These are phyloP conservation scores for Ogataea pini DNA, from an alignment of 805 yeast genomes.

Conservation along the genomic window DNA sequence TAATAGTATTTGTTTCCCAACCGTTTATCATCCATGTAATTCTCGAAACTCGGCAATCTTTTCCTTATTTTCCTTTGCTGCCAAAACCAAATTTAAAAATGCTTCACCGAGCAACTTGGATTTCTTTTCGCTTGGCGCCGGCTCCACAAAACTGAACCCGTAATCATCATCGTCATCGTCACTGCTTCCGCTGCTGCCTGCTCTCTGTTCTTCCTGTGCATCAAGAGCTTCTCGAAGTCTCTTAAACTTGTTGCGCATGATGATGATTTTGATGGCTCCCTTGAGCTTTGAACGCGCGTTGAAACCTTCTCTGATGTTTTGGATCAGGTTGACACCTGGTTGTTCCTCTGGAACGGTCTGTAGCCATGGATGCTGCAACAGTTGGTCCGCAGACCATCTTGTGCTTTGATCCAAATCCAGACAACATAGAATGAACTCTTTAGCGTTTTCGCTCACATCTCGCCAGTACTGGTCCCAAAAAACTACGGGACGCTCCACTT, in stretches of 20 bases:
- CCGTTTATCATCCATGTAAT: not conserved
- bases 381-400: slow-evolving; percentile 63
- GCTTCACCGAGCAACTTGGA: slow-evolving; percentile 15
- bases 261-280: slow-evolving; percentile 78
- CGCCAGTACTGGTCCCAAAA: slow-evolving; percentile 13
- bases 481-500: slow-evolving; percentile 6
- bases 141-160: slow-evolving; percentile 3
- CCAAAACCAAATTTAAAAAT: slow-evolving; percentile 16
- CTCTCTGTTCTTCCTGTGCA: slow-evolving; percentile 17
- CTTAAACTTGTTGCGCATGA: slow-evolving; percentile 69
- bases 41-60: slow-evolving; percentile 60
- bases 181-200: slow-evolving; percentile 30
- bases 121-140: slow-evolving; percentile 29
- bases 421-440: slow-evolving; percentile 66
- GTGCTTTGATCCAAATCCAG: slow-evolving; percentile 59
- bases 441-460: slow-evolving; percentile 53
- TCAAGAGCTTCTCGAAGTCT: slow-evolving; percentile 56
- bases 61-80: slow-evolving; percentile 21
- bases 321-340: slow-evolving; percentile 61
- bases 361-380: slow-evolving; percentile 74
- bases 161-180: slow-evolving; percentile 36
- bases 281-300: slow-evolving; percentile 75
- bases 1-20: too few species aligned
- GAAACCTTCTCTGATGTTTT: slow-evolving; percentile 71
- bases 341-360: slow-evolving; percentile 34